A percentile compares a stretch with the other conserved stretches of the same genome.
phyloP scores from a whole-genome alignment of 345 rosid genomes.

The Acer negundo region DNA sequence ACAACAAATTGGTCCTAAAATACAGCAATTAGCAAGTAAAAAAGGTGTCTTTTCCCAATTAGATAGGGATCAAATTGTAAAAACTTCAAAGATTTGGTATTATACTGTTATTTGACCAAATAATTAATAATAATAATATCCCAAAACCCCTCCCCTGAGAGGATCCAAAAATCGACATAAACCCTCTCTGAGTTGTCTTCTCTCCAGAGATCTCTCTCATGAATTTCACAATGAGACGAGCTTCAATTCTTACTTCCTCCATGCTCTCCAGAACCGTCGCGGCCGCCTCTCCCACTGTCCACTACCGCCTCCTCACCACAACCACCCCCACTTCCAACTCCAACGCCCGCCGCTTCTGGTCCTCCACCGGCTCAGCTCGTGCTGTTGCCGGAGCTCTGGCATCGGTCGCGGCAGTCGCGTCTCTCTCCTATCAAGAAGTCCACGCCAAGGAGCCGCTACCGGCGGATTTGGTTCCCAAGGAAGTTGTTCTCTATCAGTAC shows the following conservation, averaged over 20 bases:
- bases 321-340: conserved; percentile 30
- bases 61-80: no score
- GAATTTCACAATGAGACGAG: conserved; percentile 40
- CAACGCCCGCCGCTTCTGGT: conserved; percentile 27
- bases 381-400: conserved; percentile 40
- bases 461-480: conserved; percentile 52
- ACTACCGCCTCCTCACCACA: conserved; percentile 34
- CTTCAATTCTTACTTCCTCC: conserved; percentile 33
- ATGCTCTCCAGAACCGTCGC: conserved; percentile 39
- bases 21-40: no score
- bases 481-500: conserved; percentile 85
- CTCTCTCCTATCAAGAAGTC: conserved; percentile 40
- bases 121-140: neutral
- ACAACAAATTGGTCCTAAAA: no score
- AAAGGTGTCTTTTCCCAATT: no score
- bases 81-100: no score
- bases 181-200: neutral
- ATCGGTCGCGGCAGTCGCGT: conserved; percentile 23
- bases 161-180: neutral
- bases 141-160: neutral
- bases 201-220: neutral
- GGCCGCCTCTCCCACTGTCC: conserved; percentile 17
- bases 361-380: conserved; percentile 28
- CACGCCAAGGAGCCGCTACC: conserved; percentile 60
- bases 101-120: no score